Conservation (phyloP, 345 rosid genomes). For the Eucalyptus virginea region DNA sequence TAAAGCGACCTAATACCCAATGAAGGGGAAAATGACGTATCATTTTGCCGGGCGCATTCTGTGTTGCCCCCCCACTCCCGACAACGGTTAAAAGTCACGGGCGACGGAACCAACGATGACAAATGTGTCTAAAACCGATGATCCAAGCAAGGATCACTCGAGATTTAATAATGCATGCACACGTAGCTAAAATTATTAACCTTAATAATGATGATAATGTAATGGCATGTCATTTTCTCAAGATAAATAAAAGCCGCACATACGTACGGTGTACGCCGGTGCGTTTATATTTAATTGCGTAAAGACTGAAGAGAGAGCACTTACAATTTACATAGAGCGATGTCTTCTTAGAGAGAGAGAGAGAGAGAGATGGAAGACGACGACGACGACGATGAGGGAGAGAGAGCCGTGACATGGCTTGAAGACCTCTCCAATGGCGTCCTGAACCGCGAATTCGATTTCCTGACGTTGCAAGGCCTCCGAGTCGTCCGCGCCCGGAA, state of each 20-base stretch:
- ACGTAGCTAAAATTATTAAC: not conserved
- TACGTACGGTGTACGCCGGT: not conserved
- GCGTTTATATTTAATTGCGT: not conserved
- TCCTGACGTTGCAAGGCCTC: not conserved
- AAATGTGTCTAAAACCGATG: not conserved
- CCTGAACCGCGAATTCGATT: not conserved
- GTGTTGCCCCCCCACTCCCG: not conserved
- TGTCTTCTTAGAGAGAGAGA: not conserved
- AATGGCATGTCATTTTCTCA: not conserved
- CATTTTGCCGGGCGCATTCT: not conserved
- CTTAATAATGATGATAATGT: not conserved
- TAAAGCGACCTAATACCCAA: not conserved
- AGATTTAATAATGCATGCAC: not conserved
- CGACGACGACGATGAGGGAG: not conserved
- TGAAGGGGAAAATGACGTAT: not conserved
- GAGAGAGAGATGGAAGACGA: not conserved
- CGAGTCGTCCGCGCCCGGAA: not conserved
- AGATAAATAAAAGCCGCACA: not conserved
- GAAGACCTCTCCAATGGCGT: not conserved
- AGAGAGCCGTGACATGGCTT: not conserved
- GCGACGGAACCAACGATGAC: not conserved
- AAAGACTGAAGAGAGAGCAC: not conserved
- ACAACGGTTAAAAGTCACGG: not conserved
- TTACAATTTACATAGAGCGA: not conserved
- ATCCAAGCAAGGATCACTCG: not conserved